Conservation (phyloP, 441 rosid genomes). For the Pelargonium citronellum region DNA sequence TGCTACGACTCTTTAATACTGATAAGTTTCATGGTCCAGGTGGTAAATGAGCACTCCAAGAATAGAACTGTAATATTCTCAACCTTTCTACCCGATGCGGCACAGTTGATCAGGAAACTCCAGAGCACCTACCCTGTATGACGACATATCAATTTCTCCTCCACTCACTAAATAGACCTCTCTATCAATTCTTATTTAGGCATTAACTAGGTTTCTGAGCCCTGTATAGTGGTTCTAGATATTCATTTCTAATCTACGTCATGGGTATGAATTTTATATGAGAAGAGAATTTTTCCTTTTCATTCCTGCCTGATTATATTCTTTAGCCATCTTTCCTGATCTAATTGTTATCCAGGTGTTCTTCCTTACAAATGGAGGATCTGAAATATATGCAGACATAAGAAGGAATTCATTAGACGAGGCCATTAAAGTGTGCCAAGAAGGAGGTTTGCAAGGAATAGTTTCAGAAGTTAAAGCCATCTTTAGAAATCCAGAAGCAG, state of each 20-base stretch:
- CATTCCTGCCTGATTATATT: no score
- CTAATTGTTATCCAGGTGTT: slow-evolving; percentile 33
- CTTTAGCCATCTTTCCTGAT: no score
- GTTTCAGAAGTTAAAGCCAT: slow-evolving; percentile 53
- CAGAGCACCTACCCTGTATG: slow-evolving; percentile 46
- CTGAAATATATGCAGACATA: slow-evolving; percentile 36
- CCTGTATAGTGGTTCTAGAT: no score
- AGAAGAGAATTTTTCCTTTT: no score
- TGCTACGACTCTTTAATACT: neutral
- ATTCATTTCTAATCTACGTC: no score
- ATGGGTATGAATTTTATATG: no score
- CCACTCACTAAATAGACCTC: neutral
- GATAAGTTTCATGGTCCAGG: slow-evolving; percentile 25
- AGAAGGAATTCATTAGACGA: slow-evolving; percentile 58
- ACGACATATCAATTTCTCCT: neutral
- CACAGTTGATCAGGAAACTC: slow-evolving; percentile 37
- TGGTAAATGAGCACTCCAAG: slow-evolving; percentile 33
- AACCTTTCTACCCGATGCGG: slow-evolving; percentile 61
- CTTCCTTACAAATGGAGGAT: slow-evolving; percentile 60
- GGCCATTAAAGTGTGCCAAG: slow-evolving; percentile 47
- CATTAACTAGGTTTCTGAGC: no score
- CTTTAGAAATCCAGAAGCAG: slow-evolving; percentile 38
- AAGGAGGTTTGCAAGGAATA: slow-evolving; percentile 48
- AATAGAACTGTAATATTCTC: slow-evolving; percentile 41
- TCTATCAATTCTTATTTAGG: neutral